phyloP scores from a whole-genome alignment of 2,329 filamentous ascomycete species.

The Sporothrix mexicana region DNA sequence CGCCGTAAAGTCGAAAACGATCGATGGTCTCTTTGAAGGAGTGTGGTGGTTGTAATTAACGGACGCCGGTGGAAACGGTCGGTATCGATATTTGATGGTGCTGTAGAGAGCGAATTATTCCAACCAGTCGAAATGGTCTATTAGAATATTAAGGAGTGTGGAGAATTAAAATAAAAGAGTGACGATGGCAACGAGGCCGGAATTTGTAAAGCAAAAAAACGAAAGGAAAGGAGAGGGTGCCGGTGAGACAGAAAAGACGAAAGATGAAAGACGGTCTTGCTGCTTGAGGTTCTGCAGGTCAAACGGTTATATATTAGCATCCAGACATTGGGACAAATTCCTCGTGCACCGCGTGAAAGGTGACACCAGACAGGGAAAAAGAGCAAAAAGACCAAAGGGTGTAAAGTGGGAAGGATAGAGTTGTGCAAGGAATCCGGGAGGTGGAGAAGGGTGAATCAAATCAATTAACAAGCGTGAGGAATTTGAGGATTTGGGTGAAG shows the following conservation, averaged over 20 bases:
- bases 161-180: slow-evolving; percentile 59
- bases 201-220: slow-evolving; percentile 49
- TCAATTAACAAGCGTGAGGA: slow-evolving; percentile 33
- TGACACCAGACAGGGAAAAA: too few species aligned
- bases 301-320: slow-evolving; percentile 39
- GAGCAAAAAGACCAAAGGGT: neutral
- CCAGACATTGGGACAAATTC: neutral
- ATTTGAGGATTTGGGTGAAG: slow-evolving; percentile 19
- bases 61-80: slow-evolving; percentile 35
- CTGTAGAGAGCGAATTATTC: slow-evolving; percentile 48
- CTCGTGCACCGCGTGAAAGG: neutral
- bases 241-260: slow-evolving; percentile 40
- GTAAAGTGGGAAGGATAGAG: neutral
- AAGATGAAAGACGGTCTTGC: slow-evolving; percentile 46
- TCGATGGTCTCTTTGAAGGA: slow-evolving; percentile 44
- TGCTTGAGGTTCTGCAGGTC: slow-evolving; percentile 46
- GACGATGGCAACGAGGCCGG: slow-evolving; percentile 58
- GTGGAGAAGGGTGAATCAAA: slow-evolving; percentile 21
- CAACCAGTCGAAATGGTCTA: slow-evolving; percentile 51
- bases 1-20: slow-evolving; percentile 17
- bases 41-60: slow-evolving; percentile 38
- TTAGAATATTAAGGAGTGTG: slow-evolving; percentile 67
- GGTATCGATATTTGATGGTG: slow-evolving; percentile 41
- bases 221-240: slow-evolving; percentile 37
- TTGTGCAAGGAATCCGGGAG: slow-evolving; percentile 25